Percentiles rank a stretch among this genome's conserved stretches.
Evolutionary conservation across 2,329 filamentous ascomycete genomes (phyloP).

Genomic region (Beauveria scarabaeidicola): DNA sequence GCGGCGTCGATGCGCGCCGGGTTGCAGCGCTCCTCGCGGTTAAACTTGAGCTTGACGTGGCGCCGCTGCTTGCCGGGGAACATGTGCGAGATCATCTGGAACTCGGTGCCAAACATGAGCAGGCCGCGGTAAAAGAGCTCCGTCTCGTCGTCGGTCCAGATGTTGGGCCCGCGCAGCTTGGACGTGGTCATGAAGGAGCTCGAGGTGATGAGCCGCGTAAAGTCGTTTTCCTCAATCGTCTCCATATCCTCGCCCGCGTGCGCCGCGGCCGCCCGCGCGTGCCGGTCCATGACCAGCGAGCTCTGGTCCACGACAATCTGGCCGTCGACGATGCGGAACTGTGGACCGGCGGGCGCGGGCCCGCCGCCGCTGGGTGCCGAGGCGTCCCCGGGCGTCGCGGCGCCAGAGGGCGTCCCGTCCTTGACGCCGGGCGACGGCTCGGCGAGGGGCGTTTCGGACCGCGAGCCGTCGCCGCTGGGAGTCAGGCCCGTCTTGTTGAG

Average conservation of each 20-base stretch:
- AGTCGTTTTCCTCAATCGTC: slow-evolving; percentile 68
- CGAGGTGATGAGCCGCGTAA: slow-evolving; percentile 62
- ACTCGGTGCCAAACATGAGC: slow-evolving; percentile 73
- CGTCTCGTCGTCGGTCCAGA: slow-evolving; percentile 64
- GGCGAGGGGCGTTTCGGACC: slow-evolving; percentile 10
- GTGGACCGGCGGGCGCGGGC: slow-evolving; percentile 34
- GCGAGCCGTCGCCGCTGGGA: slow-evolving; percentile 17
- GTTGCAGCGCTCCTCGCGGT: slow-evolving; percentile 63
- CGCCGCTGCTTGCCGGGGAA: slow-evolving; percentile 64
- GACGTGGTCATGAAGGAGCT: slow-evolving; percentile 55
- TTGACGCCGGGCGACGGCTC: slow-evolving; percentile 9
- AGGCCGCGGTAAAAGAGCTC: slow-evolving; percentile 70
- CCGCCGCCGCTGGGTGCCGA: slow-evolving; percentile 16
- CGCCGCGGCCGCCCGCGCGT: slow-evolving; percentile 50
- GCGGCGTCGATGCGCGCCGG: slow-evolving; percentile 55
- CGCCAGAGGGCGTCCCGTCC: slow-evolving; percentile 11
- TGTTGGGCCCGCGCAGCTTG: slow-evolving; percentile 54
- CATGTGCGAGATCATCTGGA: slow-evolving; percentile 69
- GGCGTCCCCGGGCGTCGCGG: slow-evolving; percentile 16
- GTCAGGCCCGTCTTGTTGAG: slow-evolving; percentile 19
- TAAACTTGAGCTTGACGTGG: slow-evolving; percentile 76
- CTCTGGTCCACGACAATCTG: slow-evolving; percentile 63
- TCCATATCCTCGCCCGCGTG: slow-evolving; percentile 44
- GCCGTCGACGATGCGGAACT: slow-evolving; percentile 60
- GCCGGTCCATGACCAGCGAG: slow-evolving; percentile 59